Percentiles rank a stretch among this genome's conserved stretches.
Conservation (phyloP, 768 basidiomycete genomes). For the Panaeolus cyanescens region DNA sequence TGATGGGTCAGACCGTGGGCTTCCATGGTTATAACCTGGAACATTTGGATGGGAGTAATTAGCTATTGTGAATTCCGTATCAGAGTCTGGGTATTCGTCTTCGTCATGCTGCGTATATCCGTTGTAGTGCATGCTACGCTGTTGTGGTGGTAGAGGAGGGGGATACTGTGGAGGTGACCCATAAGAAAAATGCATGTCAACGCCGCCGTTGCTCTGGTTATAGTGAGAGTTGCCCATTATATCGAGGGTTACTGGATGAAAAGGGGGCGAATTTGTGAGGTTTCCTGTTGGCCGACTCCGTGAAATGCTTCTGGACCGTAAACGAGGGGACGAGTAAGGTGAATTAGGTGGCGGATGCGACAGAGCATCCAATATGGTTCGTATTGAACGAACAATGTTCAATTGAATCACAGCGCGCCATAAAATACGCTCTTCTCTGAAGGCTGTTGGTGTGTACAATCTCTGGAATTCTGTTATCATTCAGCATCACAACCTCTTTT, state of each 20-base stretch:
- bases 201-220: conserved; percentile 17
- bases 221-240: conserved; percentile 12
- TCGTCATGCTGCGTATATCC: neutral
- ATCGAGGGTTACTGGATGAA: conserved; percentile 18
- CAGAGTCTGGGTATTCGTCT: conserved; percentile 19
- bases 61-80: conserved; percentile 21
- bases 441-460: conserved; percentile 73
- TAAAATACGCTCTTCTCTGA: conserved; percentile 74
- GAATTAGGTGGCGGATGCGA: conserved; percentile 35
- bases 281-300: conserved; percentile 18
- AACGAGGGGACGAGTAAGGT: conserved; percentile 36
- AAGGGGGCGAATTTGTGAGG: conserved; percentile 18
- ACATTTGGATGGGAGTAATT: conserved; percentile 14
- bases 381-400: conserved; percentile 78
- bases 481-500: conserved; percentile 1
- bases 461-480: conserved; percentile 66
- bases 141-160: conserved; percentile 20
- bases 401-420: conserved; percentile 86
- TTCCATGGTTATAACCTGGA: conserved; percentile 11
- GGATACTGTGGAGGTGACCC: conserved; percentile 23
- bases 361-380: conserved; percentile 66
- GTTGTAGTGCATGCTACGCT: conserved; percentile 17
- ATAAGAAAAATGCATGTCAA: conserved; percentile 25
- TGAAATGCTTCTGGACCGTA: conserved; percentile 36
- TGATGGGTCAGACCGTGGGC: conserved; percentile 22